These are phyloP conservation scores for Phalaenopsis hybrid DNA, from an alignment of 116 monocot genomes.

Conservation along the genomic window DNA sequence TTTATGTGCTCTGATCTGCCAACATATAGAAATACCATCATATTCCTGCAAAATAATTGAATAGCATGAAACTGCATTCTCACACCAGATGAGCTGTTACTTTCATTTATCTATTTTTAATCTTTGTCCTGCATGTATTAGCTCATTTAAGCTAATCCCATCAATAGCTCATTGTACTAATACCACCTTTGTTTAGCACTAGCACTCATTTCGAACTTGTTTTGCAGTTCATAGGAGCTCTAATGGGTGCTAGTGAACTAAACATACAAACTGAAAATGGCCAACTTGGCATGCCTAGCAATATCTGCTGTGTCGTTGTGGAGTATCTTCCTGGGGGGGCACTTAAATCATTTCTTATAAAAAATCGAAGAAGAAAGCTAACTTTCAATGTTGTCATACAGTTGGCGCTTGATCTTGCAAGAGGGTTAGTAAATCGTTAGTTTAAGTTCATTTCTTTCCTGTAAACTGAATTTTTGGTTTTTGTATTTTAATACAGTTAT, in stretches of 20 bases:
- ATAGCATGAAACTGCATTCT: neutral
- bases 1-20: too few species aligned
- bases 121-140: neutral
- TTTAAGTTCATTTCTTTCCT: neutral
- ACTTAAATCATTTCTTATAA: constrained; percentile 56
- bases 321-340: constrained; percentile 69
- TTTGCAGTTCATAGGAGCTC: constrained; percentile 62
- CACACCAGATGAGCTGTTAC: neutral
- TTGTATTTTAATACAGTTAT: neutral
- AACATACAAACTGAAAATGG: constrained; percentile 61
- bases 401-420: constrained; percentile 60
- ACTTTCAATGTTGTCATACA: constrained; percentile 65
- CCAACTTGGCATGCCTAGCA: constrained; percentile 44
- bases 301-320: constrained; percentile 58
- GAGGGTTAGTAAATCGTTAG: constrained; percentile 39
- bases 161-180: neutral
- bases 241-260: constrained; percentile 45
- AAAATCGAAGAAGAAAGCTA: constrained; percentile 55
- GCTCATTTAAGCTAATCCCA: neutral
- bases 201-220: constrained; percentile 4
- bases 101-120: neutral
- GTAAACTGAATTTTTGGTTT: neutral
- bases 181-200: neutral
- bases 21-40: neutral
- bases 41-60: neutral